Base-by-base conservation (phyloP, 495 filamentous ascomycete species). In the Lasiosphaeriaceae sp. region DNA sequence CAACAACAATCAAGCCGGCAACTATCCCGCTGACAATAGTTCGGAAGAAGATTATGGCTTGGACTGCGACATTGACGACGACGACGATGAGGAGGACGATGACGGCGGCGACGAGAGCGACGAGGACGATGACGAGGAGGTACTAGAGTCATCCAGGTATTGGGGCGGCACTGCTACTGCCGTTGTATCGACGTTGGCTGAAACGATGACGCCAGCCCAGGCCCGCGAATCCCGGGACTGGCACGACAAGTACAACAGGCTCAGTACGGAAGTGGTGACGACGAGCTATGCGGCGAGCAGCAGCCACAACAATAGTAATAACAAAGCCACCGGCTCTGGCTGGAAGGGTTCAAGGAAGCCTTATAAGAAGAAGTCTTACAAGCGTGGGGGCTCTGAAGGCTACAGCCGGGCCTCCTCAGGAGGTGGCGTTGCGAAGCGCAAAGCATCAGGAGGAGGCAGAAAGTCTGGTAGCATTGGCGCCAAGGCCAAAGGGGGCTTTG, bases 21-120 rank as follows among this genome's bases (percentile, higher is more conserved):
- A n/a, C n/a, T n/a, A n/a, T n/a, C n/a, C n/a, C n/a, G n/a, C n/a
- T 41, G 86, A 88, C 35, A 78, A 82, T 23, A 43, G 14, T 12
- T 43, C 14, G 39, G 39, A 31, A 31, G 9, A 31, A 31, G 26
- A 31, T 31, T 77, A 78, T 35, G 74, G 74, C 26, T 68, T 74
- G 23, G 70, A 68, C 22, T 69, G 69, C 9, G 58, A 72, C 8
- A 86, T 80, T 57, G 86, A 84, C 8, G 50, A 65, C 9, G 50
- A 63, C 6, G 60, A 70, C 1, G 65, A 68, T 5, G 58, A 67
- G n/a, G 31, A 41, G 62, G 68, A 39, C n/a, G n/a, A n/a, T n/a
- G n/a, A n/a, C 22, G 70, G 69, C 9, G 58, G 72, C 8, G 86
- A 80, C 58, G 86, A 84, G 47, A 60, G 60, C 8, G 50, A 65